A percentile compares a stretch with the other conserved stretches of the same genome.
These are phyloP conservation scores for Trichoderma breve DNA, from an alignment of 2,329 filamentous ascomycete genomes.

Conservation along the genomic window DNA sequence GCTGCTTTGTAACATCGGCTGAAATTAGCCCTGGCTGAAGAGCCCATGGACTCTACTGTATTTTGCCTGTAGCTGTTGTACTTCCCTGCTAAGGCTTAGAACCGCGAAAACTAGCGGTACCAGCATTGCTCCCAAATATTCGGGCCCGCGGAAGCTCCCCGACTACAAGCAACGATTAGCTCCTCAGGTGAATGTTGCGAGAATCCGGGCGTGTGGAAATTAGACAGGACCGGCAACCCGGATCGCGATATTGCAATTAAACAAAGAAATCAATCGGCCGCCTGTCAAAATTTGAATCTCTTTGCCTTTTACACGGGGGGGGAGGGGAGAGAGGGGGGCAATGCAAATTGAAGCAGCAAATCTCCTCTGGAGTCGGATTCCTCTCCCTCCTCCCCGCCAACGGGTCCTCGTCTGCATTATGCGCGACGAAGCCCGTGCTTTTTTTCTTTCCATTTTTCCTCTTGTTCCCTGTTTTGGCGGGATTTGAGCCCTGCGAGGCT, in stretches of 20 bases:
- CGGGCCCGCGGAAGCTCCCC: conserved; percentile 19
- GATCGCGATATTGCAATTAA: conserved; percentile 17
- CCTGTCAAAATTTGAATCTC: background rate
- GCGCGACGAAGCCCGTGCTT: background rate
- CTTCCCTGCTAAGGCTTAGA: conserved; percentile 1
- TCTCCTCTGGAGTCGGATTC: background rate
- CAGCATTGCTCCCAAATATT: conserved; percentile 3
- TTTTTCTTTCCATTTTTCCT: background rate
- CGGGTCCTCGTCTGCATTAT: background rate
- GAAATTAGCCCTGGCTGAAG: background rate
- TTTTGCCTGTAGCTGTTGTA: background rate
- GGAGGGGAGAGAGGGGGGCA: background rate
- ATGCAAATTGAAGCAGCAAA: background rate
- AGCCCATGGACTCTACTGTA: background rate
- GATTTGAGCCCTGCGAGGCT: background rate
- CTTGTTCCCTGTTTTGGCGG: background rate
- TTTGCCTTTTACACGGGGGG: background rate
- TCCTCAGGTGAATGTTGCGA: background rate
- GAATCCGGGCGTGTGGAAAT: conserved; percentile 20
- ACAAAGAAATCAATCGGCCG: background rate
- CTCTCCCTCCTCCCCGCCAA: background rate
- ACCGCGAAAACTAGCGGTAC: background rate
- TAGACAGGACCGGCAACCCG: conserved; percentile 11
- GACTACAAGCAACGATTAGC: background rate
- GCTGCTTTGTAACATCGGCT: background rate